Conservation (phyloP, 768 basidiomycete genomes). For the Pulveroboletus sp. region DNA sequence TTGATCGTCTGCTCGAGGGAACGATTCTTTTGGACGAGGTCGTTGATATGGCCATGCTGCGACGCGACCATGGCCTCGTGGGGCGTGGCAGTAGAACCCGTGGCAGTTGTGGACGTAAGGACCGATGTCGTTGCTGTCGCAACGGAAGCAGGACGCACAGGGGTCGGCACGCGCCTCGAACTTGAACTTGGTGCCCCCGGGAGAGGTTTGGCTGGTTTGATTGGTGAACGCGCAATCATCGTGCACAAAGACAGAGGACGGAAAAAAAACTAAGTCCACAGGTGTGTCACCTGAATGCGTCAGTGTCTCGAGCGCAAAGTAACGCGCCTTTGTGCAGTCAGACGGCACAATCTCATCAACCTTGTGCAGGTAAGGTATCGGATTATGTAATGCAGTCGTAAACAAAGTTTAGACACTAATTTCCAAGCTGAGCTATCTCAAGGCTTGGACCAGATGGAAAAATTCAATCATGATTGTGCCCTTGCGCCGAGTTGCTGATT, state of each 20-base stretch:
- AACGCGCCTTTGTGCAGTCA: slow-evolving; percentile 4
- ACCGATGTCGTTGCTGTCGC: slow-evolving; percentile 24
- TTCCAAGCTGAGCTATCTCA: no score
- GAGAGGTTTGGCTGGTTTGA: slow-evolving; percentile 18
- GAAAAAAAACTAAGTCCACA: not conserved
- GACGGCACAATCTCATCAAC: slow-evolving; percentile 11
- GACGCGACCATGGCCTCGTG: slow-evolving; percentile 53
- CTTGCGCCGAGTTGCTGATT: not conserved
- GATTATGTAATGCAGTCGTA: slow-evolving; percentile 16
- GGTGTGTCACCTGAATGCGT: slow-evolving; percentile 2
- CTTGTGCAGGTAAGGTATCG: not conserved
- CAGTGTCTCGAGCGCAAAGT: not conserved
- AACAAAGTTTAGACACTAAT: not conserved
- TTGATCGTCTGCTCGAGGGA: slow-evolving; percentile 60
- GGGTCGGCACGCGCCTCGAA: slow-evolving; percentile 20
- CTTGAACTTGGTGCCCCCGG: slow-evolving; percentile 8
- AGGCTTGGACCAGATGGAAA: no score
- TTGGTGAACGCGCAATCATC: slow-evolving; percentile 30
- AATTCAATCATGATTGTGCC: no score
- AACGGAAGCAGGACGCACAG: slow-evolving; percentile 17
- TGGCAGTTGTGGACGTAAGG: slow-evolving; percentile 26
- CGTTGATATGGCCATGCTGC: slow-evolving; percentile 67
- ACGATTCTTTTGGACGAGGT: slow-evolving; percentile 67
- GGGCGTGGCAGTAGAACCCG: slow-evolving; percentile 31
- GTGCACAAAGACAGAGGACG: not conserved